A percentile compares a stretch with the other conserved stretches of the same genome.
phyloP scores from a whole-genome alignment of 164 flowering plant species.

The Sextonia rubra region DNA sequence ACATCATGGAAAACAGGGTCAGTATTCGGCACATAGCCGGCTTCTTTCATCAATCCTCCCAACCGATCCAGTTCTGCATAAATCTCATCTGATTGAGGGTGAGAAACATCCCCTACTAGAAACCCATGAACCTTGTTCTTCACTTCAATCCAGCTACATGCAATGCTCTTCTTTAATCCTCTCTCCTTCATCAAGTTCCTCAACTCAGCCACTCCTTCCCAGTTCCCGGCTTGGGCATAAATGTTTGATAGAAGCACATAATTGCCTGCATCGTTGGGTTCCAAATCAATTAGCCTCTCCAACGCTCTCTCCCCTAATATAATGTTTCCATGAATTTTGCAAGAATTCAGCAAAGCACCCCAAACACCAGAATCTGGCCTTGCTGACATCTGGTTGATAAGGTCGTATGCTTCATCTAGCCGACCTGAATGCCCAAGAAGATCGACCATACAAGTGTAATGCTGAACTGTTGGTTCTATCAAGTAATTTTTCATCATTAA shows the following conservation, averaged over 20 bases:
- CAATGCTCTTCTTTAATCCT: slow-evolving; percentile 20
- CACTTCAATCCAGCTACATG: slow-evolving; percentile 21
- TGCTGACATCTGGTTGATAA: slow-evolving; percentile 9
- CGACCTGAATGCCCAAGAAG: slow-evolving; percentile 14
- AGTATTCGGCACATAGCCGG: slow-evolving; percentile 17
- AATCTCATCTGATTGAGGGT: slow-evolving; percentile 13
- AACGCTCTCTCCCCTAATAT: slow-evolving; percentile 13
- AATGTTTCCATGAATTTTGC: slow-evolving; percentile 12
- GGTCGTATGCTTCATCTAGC: slow-evolving; percentile 9
- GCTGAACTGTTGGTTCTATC: slow-evolving; percentile 11
- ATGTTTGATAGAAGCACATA: slow-evolving; percentile 17
- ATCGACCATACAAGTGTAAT: slow-evolving; percentile 12
- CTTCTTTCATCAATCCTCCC: slow-evolving; percentile 17
- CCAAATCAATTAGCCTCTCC: slow-evolving; percentile 15
- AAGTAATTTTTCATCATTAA: slow-evolving; percentile 6
- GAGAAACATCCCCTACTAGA: slow-evolving; percentile 18
- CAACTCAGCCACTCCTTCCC: slow-evolving; percentile 14
- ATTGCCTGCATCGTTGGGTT: slow-evolving; percentile 18
- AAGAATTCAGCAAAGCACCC: slow-evolving; percentile 21
- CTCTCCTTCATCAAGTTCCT: slow-evolving; percentile 17
- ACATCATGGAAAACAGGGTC: slow-evolving; percentile 22
- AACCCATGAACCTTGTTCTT: slow-evolving; percentile 20
- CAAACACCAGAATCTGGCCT: slow-evolving; percentile 17
- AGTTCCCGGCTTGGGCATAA: slow-evolving; percentile 16
- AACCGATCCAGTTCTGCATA: slow-evolving; percentile 11